Percentiles rank a stretch among this genome's conserved stretches.
Conservation (phyloP, 2,329 filamentous ascomycete species). For the Colletotrichum gloeosporioides region DNA sequence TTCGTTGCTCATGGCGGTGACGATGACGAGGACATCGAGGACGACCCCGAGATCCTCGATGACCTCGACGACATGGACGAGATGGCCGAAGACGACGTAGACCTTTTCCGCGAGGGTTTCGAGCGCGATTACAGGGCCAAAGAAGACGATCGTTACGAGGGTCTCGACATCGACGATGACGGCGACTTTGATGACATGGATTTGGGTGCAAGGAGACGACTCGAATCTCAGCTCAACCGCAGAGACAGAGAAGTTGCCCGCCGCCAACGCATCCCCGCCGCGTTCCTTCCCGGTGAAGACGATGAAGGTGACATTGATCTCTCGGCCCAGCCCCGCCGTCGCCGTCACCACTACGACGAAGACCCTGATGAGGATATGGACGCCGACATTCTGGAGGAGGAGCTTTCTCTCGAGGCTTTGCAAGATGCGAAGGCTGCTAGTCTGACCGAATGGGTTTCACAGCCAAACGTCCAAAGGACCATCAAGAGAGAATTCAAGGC, state of each 20-base stretch:
- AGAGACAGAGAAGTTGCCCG: slow-evolving; percentile 76
- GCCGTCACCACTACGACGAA: slow-evolving; percentile 92
- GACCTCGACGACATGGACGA: slow-evolving; percentile 82
- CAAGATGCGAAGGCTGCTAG: slow-evolving; percentile 93
- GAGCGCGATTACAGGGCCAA: slow-evolving; percentile 74
- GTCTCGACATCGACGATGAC: slow-evolving; percentile 77
- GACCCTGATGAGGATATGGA: slow-evolving; percentile 92
- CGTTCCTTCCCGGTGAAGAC: slow-evolving; percentile 81
- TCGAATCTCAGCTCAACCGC: slow-evolving; percentile 76
- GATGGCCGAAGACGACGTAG: slow-evolving; percentile 80
- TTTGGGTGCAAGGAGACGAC: slow-evolving; percentile 67
- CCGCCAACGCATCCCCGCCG: slow-evolving; percentile 70
- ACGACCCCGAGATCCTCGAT: slow-evolving; percentile 74
- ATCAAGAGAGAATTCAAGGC: slow-evolving; percentile 97
- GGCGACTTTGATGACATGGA: slow-evolving; percentile 76
- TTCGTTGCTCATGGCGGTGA: slow-evolving; percentile 71
- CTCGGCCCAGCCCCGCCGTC: slow-evolving; percentile 82
- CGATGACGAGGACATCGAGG: slow-evolving; percentile 74
- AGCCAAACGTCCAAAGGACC: slow-evolving; percentile 87
- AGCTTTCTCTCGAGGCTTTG: slow-evolving; percentile 89
- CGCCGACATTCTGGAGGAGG: slow-evolving; percentile 93
- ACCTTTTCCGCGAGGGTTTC: slow-evolving; percentile 77
- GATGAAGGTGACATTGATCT: slow-evolving; percentile 86
- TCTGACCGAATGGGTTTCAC: slow-evolving; percentile 93
- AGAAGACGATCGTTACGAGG: slow-evolving; percentile 73